These are phyloP conservation scores for Orbilia quercus DNA, from an alignment of 2,329 filamentous ascomycete genomes.

Conservation along the genomic window DNA sequence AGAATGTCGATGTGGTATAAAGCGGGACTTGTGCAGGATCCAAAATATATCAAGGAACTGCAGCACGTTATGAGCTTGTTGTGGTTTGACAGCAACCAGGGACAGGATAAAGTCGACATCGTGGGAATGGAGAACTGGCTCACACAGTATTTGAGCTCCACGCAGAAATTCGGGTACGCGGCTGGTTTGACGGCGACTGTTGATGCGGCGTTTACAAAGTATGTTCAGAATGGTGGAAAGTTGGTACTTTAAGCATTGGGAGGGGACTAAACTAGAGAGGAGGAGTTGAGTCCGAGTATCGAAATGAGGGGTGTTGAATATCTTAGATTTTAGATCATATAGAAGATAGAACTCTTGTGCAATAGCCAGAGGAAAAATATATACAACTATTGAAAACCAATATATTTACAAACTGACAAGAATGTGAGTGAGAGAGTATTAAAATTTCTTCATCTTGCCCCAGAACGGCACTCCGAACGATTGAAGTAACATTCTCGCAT, in stretches of 20 bases:
- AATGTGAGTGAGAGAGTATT: neutral
- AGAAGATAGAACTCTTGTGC: neutral
- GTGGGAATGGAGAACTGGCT: conserved; percentile 20
- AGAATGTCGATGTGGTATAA: conserved; percentile 34
- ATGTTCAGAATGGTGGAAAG: conserved; percentile 28
- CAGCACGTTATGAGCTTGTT: conserved; percentile 26
- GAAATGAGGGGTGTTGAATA: too few relatives aligned
- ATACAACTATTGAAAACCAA: conserved; percentile 16
- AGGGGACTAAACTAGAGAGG: too few relatives aligned
- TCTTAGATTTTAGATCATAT: too few relatives aligned
- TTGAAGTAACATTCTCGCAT: conserved; percentile 80
- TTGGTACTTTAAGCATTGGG: too few relatives aligned
- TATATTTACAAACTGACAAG: conserved; percentile 32
- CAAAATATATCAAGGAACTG: conserved; percentile 17
- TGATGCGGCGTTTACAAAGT: conserved; percentile 9
- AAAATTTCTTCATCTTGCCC: conserved; percentile 70
- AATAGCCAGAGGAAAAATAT: conserved; percentile 19
- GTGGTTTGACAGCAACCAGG: conserved; percentile 12
- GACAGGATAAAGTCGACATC: conserved; percentile 21
- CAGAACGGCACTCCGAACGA: conserved; percentile 83
- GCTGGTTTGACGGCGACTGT: neutral
- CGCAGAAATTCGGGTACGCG: conserved; percentile 16
- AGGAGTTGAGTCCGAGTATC: too few relatives aligned
- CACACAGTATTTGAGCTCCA: conserved; percentile 1
- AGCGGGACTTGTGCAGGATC: conserved; percentile 1